Evolutionary conservation across 495 filamentous ascomycete species (phyloP).

Genomic region (Cryomyces antarcticus): DNA sequence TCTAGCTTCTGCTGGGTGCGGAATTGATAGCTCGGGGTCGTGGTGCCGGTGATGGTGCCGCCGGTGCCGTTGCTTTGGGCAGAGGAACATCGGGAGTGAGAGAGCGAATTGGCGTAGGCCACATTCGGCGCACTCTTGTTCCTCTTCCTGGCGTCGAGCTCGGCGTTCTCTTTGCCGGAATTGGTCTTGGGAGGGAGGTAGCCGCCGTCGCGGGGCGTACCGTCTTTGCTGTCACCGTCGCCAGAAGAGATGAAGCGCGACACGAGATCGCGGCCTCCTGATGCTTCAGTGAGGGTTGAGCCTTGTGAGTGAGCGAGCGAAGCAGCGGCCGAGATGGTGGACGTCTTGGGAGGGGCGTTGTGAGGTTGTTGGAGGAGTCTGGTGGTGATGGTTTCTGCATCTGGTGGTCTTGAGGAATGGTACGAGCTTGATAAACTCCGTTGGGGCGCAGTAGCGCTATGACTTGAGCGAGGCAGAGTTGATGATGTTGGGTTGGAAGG

Average conservation of each 20-base stretch:
- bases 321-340: conserved; percentile 30
- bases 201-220: conserved; percentile 12
- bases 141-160: conserved; percentile 6
- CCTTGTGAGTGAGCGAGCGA: conserved; percentile 17
- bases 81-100: neutral
- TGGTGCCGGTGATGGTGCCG: neutral
- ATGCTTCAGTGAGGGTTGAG: conserved; percentile 22
- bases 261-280: conserved; percentile 12
- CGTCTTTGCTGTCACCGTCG: conserved; percentile 6
- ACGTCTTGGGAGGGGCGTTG: conserved; percentile 38
- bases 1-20: conserved; percentile 49
- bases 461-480: too few relatives aligned
- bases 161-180: conserved; percentile 1
- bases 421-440: neutral
- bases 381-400: conserved; percentile 29
- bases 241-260: conserved; percentile 16
- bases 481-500: too few relatives aligned
- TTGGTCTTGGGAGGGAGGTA: conserved; percentile 4
- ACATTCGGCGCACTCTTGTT: conserved; percentile 14
- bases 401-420: conserved; percentile 7
- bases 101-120: neutral
- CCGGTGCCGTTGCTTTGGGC: neutral
- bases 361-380: conserved; percentile 36
- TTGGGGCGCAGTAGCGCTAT: too few relatives aligned
- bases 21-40: neutral